Conservation (phyloP, 805 yeast species). For the Priceomyces carsonii region DNA sequence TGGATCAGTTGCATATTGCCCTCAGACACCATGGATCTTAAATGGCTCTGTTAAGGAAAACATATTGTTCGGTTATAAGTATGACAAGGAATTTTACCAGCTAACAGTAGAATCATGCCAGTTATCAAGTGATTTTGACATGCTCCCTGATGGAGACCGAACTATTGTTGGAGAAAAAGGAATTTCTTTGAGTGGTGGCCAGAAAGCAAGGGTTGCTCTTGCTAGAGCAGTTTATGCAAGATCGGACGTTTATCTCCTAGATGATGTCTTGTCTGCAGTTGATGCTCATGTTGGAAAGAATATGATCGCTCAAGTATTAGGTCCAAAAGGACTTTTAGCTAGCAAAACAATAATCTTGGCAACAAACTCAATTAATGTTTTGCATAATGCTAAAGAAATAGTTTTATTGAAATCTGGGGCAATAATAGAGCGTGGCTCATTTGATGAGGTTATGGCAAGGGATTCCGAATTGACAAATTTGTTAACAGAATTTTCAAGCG, state of each 20-base stretch:
- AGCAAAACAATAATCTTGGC: conserved; percentile 38
- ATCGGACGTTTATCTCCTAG: conserved; percentile 40
- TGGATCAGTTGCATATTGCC: conserved; percentile 40
- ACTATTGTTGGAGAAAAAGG: conserved; percentile 49
- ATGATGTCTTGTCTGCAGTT: conserved; percentile 44
- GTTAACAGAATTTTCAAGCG: conserved; percentile 32
- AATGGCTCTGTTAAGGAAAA: conserved; percentile 42
- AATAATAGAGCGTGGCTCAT: conserved; percentile 47
- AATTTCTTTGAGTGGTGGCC: conserved; percentile 44
- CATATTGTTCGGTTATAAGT: conserved; percentile 36
- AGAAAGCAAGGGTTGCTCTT: conserved; percentile 41
- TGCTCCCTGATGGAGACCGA: conserved; percentile 40
- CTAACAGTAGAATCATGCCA: conserved; percentile 39
- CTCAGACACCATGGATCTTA: conserved; percentile 44
- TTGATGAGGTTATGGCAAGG: conserved; percentile 44
- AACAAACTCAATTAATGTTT: conserved; percentile 32
- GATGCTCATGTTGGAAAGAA: conserved; percentile 44
- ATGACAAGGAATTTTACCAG: conserved; percentile 30
- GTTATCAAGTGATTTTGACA: conserved; percentile 32
- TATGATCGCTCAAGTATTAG: conserved; percentile 31
- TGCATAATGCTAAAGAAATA: conserved; percentile 35
- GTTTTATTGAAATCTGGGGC: conserved; percentile 28
- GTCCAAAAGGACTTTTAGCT: conserved; percentile 31
- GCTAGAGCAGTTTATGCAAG: conserved; percentile 45
- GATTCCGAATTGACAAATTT: conserved; percentile 34